These are phyloP conservation scores for Aphanomyces astaci DNA, from an alignment of 352 stramenopile genomes.

Conservation along the genomic window DNA sequence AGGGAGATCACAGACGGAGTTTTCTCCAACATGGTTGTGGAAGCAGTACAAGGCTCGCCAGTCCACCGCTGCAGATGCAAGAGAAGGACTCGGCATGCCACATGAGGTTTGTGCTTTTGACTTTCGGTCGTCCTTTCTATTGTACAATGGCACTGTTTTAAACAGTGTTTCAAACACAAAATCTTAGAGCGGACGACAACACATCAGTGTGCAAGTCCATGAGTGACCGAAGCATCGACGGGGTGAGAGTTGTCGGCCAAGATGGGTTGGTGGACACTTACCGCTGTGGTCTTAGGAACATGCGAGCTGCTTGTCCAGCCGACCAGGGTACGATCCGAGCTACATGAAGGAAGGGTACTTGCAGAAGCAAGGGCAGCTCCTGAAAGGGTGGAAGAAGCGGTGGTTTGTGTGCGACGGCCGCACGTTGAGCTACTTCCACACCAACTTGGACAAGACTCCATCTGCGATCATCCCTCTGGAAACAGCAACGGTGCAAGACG, in stretches of 20 bases:
- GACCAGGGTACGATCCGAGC: constrained; percentile 7
- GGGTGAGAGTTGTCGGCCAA: too few relatives aligned
- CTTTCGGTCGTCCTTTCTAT: too few relatives aligned
- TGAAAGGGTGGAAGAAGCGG: constrained; percentile 26
- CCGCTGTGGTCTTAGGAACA: not conserved
- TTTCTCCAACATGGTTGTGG: too few relatives aligned
- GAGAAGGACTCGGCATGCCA: too few relatives aligned
- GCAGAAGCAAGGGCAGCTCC: constrained; percentile 24
- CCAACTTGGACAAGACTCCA: constrained; percentile 61
- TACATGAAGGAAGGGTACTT: constrained; percentile 25
- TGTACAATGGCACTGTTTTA: too few relatives aligned
- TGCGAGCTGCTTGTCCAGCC: not conserved
- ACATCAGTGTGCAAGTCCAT: too few relatives aligned
- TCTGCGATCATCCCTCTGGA: constrained; percentile 73
- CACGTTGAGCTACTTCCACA: constrained; percentile 77
- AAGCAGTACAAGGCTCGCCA: too few relatives aligned
- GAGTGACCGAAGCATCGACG: not conserved
- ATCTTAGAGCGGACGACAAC: too few relatives aligned
- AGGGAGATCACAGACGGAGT: too few relatives aligned
- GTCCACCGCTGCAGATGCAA: too few relatives aligned
- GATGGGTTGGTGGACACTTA: not conserved
- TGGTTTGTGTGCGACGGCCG: constrained; percentile 52
- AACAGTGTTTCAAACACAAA: not conserved
- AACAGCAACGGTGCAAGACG: constrained; percentile 68
- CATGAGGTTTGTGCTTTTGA: too few relatives aligned